Conservation (phyloP, 352 stramenopile genomes). For the Globisporangium orthogonon region DNA sequence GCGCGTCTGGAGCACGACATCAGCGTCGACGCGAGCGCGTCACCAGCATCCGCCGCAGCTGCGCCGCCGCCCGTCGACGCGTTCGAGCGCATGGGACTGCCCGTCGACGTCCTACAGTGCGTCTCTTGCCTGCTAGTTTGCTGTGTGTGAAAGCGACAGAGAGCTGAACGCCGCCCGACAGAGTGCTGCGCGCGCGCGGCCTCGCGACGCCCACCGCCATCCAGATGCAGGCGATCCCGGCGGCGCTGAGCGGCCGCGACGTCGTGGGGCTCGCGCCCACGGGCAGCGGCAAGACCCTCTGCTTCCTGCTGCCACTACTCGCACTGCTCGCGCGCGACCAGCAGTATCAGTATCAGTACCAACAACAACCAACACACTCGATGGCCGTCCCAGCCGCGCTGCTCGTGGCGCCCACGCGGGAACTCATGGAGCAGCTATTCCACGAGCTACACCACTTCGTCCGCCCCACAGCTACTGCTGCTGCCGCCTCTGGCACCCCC, state of each 20-base stretch:
- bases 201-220: conserved; percentile 92
- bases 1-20: conserved; percentile 49
- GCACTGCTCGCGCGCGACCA: conserved; percentile 26
- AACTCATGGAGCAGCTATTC: conserved; percentile 94
- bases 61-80: conserved; percentile 18
- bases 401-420: conserved; percentile 93
- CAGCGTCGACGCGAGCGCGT: neutral
- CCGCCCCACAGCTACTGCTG: no score
- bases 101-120: conserved; percentile 14
- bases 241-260: conserved; percentile 80
- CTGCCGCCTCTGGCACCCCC: neutral
- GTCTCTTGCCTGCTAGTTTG: neutral
- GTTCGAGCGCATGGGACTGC: conserved; percentile 35
- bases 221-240: conserved; percentile 94
- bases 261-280: conserved; percentile 92
- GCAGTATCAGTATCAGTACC: neutral
- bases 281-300: conserved; percentile 94
- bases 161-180: neutral
- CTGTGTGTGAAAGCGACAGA: neutral
- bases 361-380: neutral
- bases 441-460: conserved; percentile 48
- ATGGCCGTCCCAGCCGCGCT: conserved; percentile 44
- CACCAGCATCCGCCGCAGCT: conserved; percentile 18
- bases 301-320: conserved; percentile 93
- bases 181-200: conserved; percentile 23